Percentiles rank a stretch among this genome's conserved stretches.
Evolutionary conservation across 2,329 filamentous ascomycete species (phyloP).

Genomic region (Fulvia fulva): DNA sequence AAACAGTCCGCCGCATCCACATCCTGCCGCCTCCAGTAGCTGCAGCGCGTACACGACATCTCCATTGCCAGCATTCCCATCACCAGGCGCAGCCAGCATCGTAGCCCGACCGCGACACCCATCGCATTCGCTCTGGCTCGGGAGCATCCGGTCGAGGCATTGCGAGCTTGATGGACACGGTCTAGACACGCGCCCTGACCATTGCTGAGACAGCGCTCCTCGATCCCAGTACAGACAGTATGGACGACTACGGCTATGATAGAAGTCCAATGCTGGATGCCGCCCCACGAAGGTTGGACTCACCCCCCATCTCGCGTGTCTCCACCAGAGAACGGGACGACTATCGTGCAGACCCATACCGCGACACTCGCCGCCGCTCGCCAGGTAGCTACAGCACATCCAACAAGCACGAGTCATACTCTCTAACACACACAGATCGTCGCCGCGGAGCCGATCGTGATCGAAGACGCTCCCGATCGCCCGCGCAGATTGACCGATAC

Average conservation of each 20-base stretch:
- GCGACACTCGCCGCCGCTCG: slow-evolving; percentile 28
- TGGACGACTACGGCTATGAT: slow-evolving; percentile 22
- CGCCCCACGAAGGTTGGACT: slow-evolving; percentile 6
- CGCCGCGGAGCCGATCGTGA: slow-evolving; percentile 37
- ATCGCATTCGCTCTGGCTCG: neutral
- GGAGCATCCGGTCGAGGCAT: neutral
- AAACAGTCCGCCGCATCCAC: slow-evolving; percentile 23
- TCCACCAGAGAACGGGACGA: slow-evolving; percentile 24
- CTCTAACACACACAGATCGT: slow-evolving; percentile 27
- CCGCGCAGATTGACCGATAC: slow-evolving; percentile 68
- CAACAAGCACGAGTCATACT: neutral
- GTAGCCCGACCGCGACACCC: neutral
- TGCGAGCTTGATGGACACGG: slow-evolving; percentile 17
- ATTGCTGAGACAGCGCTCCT: neutral
- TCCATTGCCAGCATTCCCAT: neutral
- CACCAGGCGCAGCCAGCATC: neutral
- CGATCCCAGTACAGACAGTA: slow-evolving; percentile 11
- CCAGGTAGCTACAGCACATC: slow-evolving; percentile 20
- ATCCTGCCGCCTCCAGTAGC: neutral
- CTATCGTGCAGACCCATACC: slow-evolving; percentile 28
- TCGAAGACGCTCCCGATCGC: slow-evolving; percentile 71
- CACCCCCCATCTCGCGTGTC: slow-evolving; percentile 13
- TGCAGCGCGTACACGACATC: neutral
- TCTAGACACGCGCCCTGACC: slow-evolving; percentile 1
- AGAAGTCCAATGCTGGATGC: slow-evolving; percentile 6